phyloP scores from a whole-genome alignment of 768 basidiomycete genomes.

The Trichaptum fuscoviolaceum region DNA sequence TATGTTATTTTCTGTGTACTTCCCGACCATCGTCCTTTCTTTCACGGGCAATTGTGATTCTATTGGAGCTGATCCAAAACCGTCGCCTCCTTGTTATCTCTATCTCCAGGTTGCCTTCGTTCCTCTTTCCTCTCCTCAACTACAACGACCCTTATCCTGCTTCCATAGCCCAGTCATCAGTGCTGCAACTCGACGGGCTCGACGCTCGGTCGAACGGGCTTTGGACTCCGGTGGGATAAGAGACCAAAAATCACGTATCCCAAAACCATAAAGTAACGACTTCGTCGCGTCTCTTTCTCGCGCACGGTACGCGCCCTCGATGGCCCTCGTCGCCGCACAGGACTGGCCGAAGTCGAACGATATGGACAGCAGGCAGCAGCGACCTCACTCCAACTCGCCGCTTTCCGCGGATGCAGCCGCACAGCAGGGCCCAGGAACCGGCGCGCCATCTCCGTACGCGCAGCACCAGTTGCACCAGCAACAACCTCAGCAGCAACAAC shows the following conservation, averaged over 20 bases:
- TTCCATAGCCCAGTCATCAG: not conserved
- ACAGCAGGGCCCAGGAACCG: not conserved
- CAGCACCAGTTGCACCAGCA: conserved; percentile 3
- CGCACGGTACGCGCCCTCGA: not conserved
- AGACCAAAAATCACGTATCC: not conserved
- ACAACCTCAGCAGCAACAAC: conserved; percentile 2
- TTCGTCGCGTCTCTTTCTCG: not conserved
- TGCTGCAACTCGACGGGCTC: not conserved
- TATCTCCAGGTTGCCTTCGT: not conserved
- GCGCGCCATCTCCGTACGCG: not conserved
- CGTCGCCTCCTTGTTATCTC: not conserved
- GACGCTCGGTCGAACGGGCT: not conserved
- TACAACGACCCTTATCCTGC: not conserved
- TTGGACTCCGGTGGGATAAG: not conserved
- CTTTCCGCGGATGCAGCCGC: not conserved
- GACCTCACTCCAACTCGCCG: not conserved
- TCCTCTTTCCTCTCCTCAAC: not conserved
- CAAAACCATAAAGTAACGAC: not conserved
- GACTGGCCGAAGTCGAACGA: conserved; percentile 4
- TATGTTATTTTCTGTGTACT: not conserved
- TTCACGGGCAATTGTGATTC: not conserved
- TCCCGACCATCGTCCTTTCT: not conserved
- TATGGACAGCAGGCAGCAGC: conserved; percentile 4
- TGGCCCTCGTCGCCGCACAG: conserved; percentile 5
- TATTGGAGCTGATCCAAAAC: not conserved